A percentile compares a stretch with the other conserved stretches of the same genome.
phyloP scores from a whole-genome alignment of 2,329 filamentous ascomycete genomes.

The Cladobotryum mycophilum region DNA sequence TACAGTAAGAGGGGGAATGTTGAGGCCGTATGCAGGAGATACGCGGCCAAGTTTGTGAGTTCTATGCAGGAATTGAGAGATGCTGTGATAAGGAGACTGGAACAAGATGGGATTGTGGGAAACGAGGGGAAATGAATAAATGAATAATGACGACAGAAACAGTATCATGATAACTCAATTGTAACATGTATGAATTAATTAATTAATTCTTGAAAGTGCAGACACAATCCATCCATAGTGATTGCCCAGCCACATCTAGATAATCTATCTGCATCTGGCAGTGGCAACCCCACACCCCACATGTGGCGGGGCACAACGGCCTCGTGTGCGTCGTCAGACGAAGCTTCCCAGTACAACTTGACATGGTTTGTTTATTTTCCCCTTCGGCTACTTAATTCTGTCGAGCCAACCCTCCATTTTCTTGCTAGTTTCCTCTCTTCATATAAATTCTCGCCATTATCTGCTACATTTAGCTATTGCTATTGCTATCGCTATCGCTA shows the following conservation, averaged over 20 bases:
- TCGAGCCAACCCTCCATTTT: no score
- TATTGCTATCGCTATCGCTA: background rate
- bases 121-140: background rate
- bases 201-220: no score
- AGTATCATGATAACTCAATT: no score
- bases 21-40: constrained; percentile 46
- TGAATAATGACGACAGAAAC: background rate
- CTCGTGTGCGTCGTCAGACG: background rate
- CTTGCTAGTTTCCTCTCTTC: background rate
- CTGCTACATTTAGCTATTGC: background rate
- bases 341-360: no score
- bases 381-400: background rate
- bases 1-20: constrained; percentile 59
- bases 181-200: no score
- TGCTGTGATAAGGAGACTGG: constrained; percentile 24
- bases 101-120: background rate
- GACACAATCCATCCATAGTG: no score
- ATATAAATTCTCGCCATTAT: background rate
- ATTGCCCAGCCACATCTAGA: background rate
- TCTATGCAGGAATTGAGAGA: constrained; percentile 35
- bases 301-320: constrained; percentile 6
- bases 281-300: constrained; percentile 9
- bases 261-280: background rate
- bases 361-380: background rate
- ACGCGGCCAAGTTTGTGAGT: constrained; percentile 38